Conservation (phyloP, 192 early-diverging fungal genomes). For the Chytriomyces confervae region DNA sequence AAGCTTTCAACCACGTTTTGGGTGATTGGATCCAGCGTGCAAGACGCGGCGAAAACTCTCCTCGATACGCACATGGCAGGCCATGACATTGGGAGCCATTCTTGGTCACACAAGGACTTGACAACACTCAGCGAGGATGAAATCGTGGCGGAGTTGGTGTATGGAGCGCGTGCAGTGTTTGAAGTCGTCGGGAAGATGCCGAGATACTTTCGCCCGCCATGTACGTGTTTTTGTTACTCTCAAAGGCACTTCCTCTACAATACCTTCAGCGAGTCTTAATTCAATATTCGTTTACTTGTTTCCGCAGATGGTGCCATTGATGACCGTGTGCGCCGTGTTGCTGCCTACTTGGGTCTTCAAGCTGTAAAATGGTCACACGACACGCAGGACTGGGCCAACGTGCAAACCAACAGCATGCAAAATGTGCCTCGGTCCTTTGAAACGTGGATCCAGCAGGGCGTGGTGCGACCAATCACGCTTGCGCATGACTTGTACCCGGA, state of each 20-base stretch:
- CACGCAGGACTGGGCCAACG: conserved; percentile 1
- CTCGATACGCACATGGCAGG: conserved; percentile 56
- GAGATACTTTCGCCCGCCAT: conserved; percentile 65
- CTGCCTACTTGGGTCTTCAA: background rate
- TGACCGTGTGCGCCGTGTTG: background rate
- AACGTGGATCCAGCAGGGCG: background rate
- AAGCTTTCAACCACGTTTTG: conserved; percentile 7
- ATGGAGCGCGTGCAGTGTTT: conserved; percentile 48
- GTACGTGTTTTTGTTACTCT: conserved; percentile 2
- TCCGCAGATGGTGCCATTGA: too few species aligned
- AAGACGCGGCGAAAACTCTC: background rate
- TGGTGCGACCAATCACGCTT: background rate
- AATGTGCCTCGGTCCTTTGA: background rate
- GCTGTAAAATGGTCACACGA: background rate
- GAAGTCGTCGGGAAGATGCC: conserved; percentile 27
- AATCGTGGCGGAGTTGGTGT: conserved; percentile 65
- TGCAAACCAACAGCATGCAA: background rate
- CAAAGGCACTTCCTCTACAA: too few species aligned
- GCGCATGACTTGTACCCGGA: background rate
- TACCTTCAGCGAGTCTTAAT: too few species aligned
- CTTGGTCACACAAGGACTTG: conserved; percentile 64
- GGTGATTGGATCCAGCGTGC: conserved; percentile 18
- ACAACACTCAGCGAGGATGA: conserved; percentile 52
- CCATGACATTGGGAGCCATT: conserved; percentile 61
- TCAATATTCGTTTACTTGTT: too few species aligned